Conservation (phyloP, 116 monocot species). For the Posidonia oceanica region DNA sequence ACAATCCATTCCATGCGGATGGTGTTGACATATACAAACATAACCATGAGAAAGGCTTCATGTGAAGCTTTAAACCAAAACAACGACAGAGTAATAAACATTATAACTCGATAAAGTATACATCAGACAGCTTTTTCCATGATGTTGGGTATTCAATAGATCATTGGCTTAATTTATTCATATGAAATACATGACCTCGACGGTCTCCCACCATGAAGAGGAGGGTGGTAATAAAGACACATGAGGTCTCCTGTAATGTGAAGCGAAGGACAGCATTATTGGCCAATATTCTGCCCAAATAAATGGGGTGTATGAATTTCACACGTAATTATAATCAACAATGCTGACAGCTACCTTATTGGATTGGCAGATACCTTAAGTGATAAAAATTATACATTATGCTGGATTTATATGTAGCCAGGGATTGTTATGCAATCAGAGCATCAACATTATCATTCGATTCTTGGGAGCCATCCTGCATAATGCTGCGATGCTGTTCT, state of each 20-base stretch:
- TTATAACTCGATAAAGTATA: too few species aligned
- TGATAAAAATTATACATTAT: neutral
- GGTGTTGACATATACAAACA: too few species aligned
- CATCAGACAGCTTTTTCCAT: too few species aligned
- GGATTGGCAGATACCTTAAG: slow-evolving; percentile 1
- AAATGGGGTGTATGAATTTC: neutral
- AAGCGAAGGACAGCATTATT: neutral
- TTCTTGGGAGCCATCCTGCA: slow-evolving; percentile 13
- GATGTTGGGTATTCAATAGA: too few species aligned
- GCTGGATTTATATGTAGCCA: neutral
- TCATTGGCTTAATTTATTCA: too few species aligned
- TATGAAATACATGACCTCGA: too few species aligned
- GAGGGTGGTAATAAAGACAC: neutral
- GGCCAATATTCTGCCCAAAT: neutral
- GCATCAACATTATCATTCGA: neutral
- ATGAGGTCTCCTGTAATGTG: neutral
- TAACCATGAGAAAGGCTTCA: too few species aligned
- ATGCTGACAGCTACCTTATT: neutral
- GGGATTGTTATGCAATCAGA: too few species aligned
- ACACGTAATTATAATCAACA: neutral
- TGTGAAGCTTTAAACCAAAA: too few species aligned
- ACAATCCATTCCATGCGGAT: too few species aligned
- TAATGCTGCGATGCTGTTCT: slow-evolving; percentile 49
- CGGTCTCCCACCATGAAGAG: neutral
- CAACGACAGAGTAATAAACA: too few species aligned